Base-by-base conservation (phyloP, 192 early-diverging fungal species). In the Backusella circina region DNA sequence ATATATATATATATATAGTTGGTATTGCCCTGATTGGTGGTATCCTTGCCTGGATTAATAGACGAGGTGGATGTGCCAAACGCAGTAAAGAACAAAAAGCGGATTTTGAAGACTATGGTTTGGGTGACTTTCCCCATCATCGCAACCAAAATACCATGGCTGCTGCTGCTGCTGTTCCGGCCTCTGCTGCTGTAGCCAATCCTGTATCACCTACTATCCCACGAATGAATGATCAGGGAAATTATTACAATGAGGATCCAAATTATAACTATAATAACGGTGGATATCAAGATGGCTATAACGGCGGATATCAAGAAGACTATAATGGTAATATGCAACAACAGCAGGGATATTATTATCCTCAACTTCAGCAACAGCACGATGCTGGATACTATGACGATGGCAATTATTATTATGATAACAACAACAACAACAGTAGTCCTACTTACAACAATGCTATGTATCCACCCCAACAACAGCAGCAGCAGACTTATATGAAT, bases 21-120 rank as follows among this genome's bases (percentile, higher is more conserved):
- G 78, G 78, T 26, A 57, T 79, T 61, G 78, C 73, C 9, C 36
- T 79, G 21, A 65, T 79, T 71, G 74, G 54, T 75, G 78, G 78
- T 61, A 26, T 75, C 9, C 33, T 79, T 15, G 71, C 78, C 28
- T 79, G 73, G 38, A 65, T 79, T 28, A 79, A 79, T 32, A 69
- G 78, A 18, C 74, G 74, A 47, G 78, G 78, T 7, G 78, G 78
- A 67, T 79, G 73, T 23, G 72, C 69, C 30, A 61, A 38, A 9
- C 44, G 51, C 1, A 32, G 69, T 33, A 37, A 76, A 61, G 31
- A 38, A 18, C 23, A 37, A 3, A 47, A 71, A 44, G 8, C 26
- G 2, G 39, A 71, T 7, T 71, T 71, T 44, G 38, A 71, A 36
- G 75, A 76, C 13, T 76, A 68, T 44, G 75, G 67, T 21, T 13